These are phyloP conservation scores for Suillus placidus DNA, from an alignment of 768 basidiomycete genomes.

Conservation along the genomic window DNA sequence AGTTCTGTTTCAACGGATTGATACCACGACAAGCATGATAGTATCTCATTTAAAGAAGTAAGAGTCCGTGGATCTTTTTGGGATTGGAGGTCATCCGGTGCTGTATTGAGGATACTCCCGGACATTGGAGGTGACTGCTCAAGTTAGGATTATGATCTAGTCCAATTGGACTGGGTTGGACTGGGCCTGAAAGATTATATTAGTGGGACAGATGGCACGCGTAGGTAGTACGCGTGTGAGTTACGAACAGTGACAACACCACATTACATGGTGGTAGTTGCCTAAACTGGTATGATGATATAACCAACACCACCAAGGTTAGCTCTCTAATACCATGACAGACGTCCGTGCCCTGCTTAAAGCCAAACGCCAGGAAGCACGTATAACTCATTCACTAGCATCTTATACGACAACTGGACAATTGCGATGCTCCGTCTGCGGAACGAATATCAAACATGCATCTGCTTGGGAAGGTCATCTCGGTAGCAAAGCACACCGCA, in stretches of 20 bases:
- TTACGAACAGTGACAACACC: no score
- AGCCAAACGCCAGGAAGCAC: conserved; percentile 78
- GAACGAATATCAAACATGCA: conserved; percentile 66
- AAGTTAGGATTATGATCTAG: not conserved
- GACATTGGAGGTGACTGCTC: conserved; percentile 5
- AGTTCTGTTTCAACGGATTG: conserved; percentile 80
- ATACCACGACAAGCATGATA: conserved; percentile 72
- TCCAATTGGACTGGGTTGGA: not conserved
- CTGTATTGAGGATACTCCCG: conserved; percentile 13
- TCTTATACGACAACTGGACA: conserved; percentile 67
- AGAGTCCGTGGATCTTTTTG: conserved; percentile 41
- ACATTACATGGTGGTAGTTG: no score
- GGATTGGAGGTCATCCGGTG: not conserved
- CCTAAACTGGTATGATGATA: conserved; percentile 5
- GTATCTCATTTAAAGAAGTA: conserved; percentile 66
- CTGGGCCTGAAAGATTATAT: no score
- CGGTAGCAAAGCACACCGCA: conserved; percentile 78
- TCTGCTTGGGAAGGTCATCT: conserved; percentile 89
- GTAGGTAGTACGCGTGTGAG: no score
- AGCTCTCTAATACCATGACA: conserved; percentile 49
- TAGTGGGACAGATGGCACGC: no score
- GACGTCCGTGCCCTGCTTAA: conserved; percentile 81
- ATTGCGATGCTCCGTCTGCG: conserved; percentile 70
- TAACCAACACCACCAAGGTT: not conserved
- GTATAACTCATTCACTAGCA: conserved; percentile 73